Conservation (phyloP, 2,329 filamentous ascomycete species). For the Fusarium bulbicola region DNA sequence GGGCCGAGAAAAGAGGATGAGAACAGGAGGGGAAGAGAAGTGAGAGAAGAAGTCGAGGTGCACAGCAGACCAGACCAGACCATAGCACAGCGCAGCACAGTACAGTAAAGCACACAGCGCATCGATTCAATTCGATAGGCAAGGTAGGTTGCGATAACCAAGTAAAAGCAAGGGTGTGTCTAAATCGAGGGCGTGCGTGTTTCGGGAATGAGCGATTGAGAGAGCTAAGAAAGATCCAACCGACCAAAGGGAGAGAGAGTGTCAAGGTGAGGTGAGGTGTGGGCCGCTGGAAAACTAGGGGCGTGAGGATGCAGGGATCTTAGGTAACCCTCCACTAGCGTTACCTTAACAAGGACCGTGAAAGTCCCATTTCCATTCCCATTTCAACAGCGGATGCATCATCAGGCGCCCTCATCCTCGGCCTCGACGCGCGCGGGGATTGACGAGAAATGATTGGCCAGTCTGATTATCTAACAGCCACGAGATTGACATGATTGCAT, state of each 20-base stretch:
- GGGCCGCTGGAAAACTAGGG: constrained; percentile 11
- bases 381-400: constrained; percentile 7
- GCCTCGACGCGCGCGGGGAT: constrained; percentile 24
- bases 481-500: constrained; percentile 1
- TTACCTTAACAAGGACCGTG: neutral
- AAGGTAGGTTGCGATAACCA: constrained; percentile 15
- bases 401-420: constrained; percentile 19
- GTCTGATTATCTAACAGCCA: neutral
- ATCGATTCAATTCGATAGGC: constrained; percentile 1
- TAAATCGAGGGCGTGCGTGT: constrained; percentile 21
- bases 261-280: constrained; percentile 22
- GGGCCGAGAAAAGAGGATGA: neutral
- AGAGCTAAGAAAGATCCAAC: constrained; percentile 10
- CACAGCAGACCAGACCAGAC: neutral
- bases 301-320: constrained; percentile 22
- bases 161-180: constrained; percentile 8
- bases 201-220: constrained; percentile 32
- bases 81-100: neutral
- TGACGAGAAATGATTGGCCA: neutral
- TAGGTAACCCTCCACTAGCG: neutral
- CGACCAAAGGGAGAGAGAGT: constrained; percentile 32
- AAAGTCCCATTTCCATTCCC: neutral
- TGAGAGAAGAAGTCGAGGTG: neutral
- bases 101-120: neutral
- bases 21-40: constrained; percentile 9